phyloP scores from a whole-genome alignment of 352 stramenopile genomes.

The Globisporangium megalacanthum region DNA sequence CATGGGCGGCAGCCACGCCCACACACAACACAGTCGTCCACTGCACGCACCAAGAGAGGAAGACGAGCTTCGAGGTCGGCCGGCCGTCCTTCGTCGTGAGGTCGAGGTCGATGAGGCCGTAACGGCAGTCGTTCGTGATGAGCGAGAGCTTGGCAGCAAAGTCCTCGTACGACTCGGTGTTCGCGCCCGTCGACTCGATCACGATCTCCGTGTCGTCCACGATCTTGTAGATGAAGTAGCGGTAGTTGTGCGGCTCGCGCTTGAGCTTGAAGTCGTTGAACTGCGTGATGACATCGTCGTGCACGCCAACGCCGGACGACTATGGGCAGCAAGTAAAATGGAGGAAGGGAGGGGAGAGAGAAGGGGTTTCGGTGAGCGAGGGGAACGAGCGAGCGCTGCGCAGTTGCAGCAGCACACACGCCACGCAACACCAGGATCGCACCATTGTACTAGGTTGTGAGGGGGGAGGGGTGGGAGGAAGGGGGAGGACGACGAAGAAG shows the following conservation, averaged over 20 bases:
- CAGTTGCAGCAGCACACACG: no score
- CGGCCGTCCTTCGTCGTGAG: conserved; percentile 87
- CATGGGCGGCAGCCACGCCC: background rate
- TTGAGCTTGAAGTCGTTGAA: conserved; percentile 97
- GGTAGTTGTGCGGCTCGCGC: conserved; percentile 87
- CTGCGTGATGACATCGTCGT: conserved; percentile 89
- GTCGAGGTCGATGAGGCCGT: conserved; percentile 87
- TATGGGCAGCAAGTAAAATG: conserved; percentile 19
- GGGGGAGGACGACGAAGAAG: background rate
- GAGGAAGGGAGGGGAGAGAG: background rate
- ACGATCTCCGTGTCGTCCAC: conserved; percentile 91
- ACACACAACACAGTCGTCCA: background rate
- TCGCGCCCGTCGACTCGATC: conserved; percentile 83
- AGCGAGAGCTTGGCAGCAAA: conserved; percentile 76
- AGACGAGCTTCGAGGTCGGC: conserved; percentile 88
- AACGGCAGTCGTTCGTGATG: conserved; percentile 80
- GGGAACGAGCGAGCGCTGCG: background rate
- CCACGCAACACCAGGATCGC: no score
- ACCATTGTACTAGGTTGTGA: background rate
- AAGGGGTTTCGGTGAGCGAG: background rate
- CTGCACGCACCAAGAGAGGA: conserved; percentile 81
- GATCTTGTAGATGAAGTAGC: conserved; percentile 97
- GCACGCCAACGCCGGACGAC: conserved; percentile 91
- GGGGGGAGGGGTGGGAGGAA: background rate
- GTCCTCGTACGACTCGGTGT: conserved; percentile 83